Percentiles rank a stretch among this genome's conserved stretches.
Evolutionary conservation across 163 green algal species (phyloP).

Genomic region (Scenedesmus sp.): DNA sequence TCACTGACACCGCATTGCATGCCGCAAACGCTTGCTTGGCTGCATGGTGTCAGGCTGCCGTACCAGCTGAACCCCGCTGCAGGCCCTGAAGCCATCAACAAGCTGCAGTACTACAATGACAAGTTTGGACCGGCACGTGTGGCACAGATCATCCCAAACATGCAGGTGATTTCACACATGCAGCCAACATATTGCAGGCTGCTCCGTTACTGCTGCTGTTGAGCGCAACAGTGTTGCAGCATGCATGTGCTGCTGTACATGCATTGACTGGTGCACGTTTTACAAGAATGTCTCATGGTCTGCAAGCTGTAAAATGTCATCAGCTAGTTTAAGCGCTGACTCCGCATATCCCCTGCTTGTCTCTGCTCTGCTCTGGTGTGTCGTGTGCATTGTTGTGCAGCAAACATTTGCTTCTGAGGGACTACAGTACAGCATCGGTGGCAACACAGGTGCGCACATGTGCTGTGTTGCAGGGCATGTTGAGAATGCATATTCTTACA

Average conservation of each 20-base stretch:
- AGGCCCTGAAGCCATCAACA: slow-evolving; percentile 60
- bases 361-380: background rate
- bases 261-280: background rate
- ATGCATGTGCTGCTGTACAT: background rate
- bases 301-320: no score
- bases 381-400: slow-evolving; percentile 26
- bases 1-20: background rate
- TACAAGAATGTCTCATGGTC: background rate
- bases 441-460: slow-evolving; percentile 47
- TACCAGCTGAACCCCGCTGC: slow-evolving; percentile 65
- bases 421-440: slow-evolving; percentile 66
- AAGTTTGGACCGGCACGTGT: slow-evolving; percentile 67
- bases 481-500: no score
- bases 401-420: slow-evolving; percentile 64
- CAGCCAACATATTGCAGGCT: background rate
- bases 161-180: slow-evolving; percentile 34
- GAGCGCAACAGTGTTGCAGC: background rate
- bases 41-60: slow-evolving; percentile 50
- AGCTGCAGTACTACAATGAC: slow-evolving; percentile 67
- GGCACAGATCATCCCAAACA: slow-evolving; percentile 57
- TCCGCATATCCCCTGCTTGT: background rate
- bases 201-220: no score
- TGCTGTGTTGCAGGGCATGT: background rate
- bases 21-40: background rate
- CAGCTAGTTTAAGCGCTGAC: no score